A percentile compares a stretch with the other conserved stretches of the same genome.
Conservation (phyloP, 441 rosid species). For the Croton setiger region DNA sequence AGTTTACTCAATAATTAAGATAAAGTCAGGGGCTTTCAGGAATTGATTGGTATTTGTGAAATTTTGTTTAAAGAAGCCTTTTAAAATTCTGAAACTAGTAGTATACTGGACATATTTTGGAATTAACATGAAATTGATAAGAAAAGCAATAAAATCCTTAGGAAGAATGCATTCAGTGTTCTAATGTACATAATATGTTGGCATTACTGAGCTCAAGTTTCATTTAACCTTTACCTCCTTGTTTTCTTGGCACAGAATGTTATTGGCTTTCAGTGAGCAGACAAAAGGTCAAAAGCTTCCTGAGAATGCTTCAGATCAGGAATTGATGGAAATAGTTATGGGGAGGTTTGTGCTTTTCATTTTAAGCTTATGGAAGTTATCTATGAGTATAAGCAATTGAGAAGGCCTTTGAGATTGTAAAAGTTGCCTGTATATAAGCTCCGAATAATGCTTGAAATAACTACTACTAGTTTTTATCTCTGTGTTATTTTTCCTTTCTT, state of each 20-base stretch:
- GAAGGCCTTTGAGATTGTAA: slow-evolving; percentile 6
- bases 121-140: background rate
- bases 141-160: background rate
- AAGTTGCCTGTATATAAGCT: slow-evolving; percentile 3
- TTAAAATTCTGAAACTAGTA: background rate
- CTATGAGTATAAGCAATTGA: slow-evolving; percentile 2
- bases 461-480: slow-evolving; percentile 1
- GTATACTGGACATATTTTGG: background rate
- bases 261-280: slow-evolving; percentile 81
- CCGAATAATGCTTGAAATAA: slow-evolving; percentile 1
- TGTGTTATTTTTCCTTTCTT: background rate
- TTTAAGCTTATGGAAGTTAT: background rate
- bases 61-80: background rate
- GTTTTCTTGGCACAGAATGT: slow-evolving; percentile 64
- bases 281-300: slow-evolving; percentile 62
- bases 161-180: background rate
- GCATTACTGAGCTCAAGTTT: background rate
- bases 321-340: slow-evolving; percentile 96
- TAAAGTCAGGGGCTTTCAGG: background rate
- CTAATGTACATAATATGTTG: background rate
- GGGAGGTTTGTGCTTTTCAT: slow-evolving; percentile 43
- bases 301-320: slow-evolving; percentile 79
- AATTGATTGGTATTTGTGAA: background rate
- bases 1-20: background rate
- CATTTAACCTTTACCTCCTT: slow-evolving; percentile 7